Conservation (phyloP, 257 asterid species). For the Avicennia marina region DNA sequence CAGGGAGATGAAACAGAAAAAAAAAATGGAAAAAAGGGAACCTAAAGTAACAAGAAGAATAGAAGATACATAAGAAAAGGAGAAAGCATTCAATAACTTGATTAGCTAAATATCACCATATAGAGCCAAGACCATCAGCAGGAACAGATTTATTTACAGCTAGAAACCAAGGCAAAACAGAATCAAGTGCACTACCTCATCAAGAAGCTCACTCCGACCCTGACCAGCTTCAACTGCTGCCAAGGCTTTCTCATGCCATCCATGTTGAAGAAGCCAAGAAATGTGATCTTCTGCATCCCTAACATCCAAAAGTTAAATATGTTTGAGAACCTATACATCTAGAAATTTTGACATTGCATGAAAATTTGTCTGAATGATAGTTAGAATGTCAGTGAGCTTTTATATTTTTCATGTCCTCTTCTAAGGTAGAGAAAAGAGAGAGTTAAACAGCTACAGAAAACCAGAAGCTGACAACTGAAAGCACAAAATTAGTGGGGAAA, state of each 20-base stretch:
- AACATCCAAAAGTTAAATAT: conserved; percentile 19
- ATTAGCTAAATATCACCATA: conserved; percentile 11
- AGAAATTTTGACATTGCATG: conserved; percentile 1
- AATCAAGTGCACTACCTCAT: conserved; percentile 57
- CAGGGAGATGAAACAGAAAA: too few relatives aligned
- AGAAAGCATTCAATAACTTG: background rate
- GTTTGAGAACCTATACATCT: conserved; percentile 8
- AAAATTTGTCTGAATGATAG: too few relatives aligned
- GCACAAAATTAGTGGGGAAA: too few relatives aligned
- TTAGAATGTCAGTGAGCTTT: too few relatives aligned
- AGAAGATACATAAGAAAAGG: background rate
- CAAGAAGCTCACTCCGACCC: conserved; percentile 91
- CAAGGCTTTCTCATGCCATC: conserved; percentile 92
- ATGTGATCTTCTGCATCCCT: conserved; percentile 99
- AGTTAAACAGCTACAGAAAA: background rate
- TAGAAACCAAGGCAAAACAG: too few relatives aligned
- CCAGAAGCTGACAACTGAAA: background rate
- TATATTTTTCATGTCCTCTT: too few relatives aligned
- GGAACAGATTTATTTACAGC: background rate
- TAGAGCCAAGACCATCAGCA: background rate
- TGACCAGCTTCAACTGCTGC: conserved; percentile 97
- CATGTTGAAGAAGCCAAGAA: conserved; percentile 97
- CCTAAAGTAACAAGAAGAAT: background rate
- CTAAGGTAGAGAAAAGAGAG: conserved; percentile 4
- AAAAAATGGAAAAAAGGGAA: too few relatives aligned